Evolutionary conservation across 179 eudicot species (phyloP).

Genomic region (Heliamphora pulchella): DNA sequence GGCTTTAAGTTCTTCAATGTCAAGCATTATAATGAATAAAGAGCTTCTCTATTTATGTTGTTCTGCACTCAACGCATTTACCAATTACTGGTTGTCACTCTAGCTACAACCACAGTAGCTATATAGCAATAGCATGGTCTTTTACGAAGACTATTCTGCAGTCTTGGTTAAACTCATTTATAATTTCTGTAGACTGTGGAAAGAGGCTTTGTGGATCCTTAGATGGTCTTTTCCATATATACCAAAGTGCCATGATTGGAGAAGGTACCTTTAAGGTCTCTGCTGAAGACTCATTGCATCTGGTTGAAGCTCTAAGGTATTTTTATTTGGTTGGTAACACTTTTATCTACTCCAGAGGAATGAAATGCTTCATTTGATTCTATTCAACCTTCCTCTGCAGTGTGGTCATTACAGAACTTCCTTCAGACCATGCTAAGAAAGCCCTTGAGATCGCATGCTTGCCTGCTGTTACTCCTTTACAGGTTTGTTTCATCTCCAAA

Average conservation of each 20-base stretch:
- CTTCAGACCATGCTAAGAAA: constrained; percentile 90
- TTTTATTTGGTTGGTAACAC: constrained; percentile 10
- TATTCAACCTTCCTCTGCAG: constrained; percentile 37
- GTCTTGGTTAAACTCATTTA: constrained; percentile 13
- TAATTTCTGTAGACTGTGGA: constrained; percentile 64
- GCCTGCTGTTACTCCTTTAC: constrained; percentile 83
- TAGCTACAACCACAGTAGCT: background rate
- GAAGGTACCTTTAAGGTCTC: constrained; percentile 83
- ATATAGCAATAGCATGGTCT: constrained; percentile 2
- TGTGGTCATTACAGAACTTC: constrained; percentile 93
- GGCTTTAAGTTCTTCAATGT: background rate
- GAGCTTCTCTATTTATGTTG: background rate
- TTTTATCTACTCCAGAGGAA: background rate
- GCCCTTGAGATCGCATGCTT: constrained; percentile 88
- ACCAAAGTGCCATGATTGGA: constrained; percentile 71
- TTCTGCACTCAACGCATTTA: background rate
- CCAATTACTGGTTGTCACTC: background rate
- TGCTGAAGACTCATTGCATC: constrained; percentile 89
- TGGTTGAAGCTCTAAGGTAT: constrained; percentile 96
- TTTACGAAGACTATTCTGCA: background rate
- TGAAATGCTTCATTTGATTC: constrained; percentile 10
- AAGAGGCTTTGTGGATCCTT: constrained; percentile 88
- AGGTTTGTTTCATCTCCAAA: constrained; percentile 38
- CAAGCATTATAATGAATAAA: background rate
- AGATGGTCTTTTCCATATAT: constrained; percentile 92